Evolutionary conservation across 2,329 filamentous ascomycete species (phyloP).

Genomic region (Colletotrichum ledebouriae): DNA sequence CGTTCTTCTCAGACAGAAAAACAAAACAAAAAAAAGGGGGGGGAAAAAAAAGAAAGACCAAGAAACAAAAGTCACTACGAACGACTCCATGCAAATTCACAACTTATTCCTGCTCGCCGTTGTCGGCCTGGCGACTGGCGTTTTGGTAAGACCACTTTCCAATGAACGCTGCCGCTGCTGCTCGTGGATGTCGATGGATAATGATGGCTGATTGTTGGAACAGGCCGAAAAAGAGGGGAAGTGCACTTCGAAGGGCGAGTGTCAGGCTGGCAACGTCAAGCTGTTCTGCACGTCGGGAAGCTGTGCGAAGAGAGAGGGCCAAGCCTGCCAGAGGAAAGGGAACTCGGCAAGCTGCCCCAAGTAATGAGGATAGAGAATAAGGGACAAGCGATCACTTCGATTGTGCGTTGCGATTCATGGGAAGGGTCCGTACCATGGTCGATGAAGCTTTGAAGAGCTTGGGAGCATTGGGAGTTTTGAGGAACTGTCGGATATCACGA

Average conservation of each 20-base stretch:
- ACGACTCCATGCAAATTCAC: background rate
- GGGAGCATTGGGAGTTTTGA: too few species aligned
- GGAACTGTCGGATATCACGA: too few species aligned
- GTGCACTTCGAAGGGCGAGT: slow-evolving; percentile 9
- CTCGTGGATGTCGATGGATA: too few species aligned
- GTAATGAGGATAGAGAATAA: too few species aligned
- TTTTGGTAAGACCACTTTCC: background rate
- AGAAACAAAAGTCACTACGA: background rate
- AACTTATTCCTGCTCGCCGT: slow-evolving; percentile 2
- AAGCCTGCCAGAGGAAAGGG: background rate
- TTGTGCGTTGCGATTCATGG: too few species aligned
- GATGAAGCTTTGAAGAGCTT: too few species aligned
- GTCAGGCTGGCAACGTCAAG: slow-evolving; percentile 3
- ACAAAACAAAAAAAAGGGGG: too few species aligned
- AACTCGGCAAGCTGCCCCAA: slow-evolving; percentile 8
- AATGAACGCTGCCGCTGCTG: too few species aligned
- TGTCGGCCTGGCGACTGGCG: background rate
- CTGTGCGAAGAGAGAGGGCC: background rate
- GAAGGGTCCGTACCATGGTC: too few species aligned
- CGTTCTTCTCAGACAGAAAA: slow-evolving; percentile 1
- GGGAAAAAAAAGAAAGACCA: background rate
- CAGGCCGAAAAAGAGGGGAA: slow-evolving; percentile 9
- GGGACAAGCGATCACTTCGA: too few species aligned
- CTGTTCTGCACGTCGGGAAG: slow-evolving; percentile 10
- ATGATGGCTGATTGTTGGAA: background rate